Conservation (phyloP, 176 grass and related monocot genomes). For the Oropetium thomaeum region DNA sequence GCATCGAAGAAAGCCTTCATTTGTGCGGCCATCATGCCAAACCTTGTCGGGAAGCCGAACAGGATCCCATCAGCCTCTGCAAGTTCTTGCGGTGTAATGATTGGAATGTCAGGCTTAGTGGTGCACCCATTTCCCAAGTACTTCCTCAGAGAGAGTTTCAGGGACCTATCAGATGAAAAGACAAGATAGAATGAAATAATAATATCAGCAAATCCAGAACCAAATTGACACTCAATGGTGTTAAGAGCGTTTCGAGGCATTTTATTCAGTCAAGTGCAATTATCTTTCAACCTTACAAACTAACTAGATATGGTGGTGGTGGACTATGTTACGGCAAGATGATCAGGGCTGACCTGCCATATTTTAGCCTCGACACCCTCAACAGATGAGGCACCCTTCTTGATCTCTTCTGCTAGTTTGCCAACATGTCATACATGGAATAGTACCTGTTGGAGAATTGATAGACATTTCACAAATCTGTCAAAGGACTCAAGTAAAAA, state of each 20-base stretch:
- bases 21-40: background rate
- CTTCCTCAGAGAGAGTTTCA: slow-evolving; percentile 73
- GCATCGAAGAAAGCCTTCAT: background rate
- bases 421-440: slow-evolving; percentile 83
- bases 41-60: background rate
- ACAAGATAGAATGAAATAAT: background rate
- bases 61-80: background rate
- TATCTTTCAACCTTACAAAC: background rate
- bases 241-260: background rate
- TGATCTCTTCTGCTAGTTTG: slow-evolving; percentile 84
- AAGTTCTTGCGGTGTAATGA: background rate
- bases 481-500: background rate
- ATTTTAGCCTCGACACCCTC: slow-evolving; percentile 85
- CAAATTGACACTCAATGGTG: background rate
- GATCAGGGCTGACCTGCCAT: slow-evolving; percentile 58
- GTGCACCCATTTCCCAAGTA: slow-evolving; percentile 88
- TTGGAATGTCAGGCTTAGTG: slow-evolving; percentile 57
- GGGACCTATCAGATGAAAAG: slow-evolving; percentile 55
- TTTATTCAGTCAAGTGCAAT: background rate
- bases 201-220: background rate
- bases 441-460: slow-evolving; percentile 66
- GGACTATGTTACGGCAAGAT: background rate
- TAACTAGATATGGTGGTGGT: background rate
- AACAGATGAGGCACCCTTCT: slow-evolving; percentile 73
- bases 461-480: background rate